These are phyloP conservation scores for Gloeophyllum trabeum DNA, from an alignment of 768 basidiomycete species.

Conservation along the genomic window DNA sequence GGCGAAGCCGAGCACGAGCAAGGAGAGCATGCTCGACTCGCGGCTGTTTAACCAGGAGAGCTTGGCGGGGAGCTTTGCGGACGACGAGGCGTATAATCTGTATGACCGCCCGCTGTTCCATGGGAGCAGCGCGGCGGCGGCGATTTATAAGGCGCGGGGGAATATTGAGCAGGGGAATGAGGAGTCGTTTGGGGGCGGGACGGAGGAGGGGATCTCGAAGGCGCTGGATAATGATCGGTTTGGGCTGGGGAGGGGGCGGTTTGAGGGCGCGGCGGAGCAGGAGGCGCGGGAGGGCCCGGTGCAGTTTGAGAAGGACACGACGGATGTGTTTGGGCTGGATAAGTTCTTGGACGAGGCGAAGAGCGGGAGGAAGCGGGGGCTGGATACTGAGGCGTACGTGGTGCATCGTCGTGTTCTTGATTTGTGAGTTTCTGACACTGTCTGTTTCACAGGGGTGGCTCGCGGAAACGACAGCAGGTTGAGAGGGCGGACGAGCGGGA, in stretches of 20 bases:
- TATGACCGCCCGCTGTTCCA: conserved; percentile 96
- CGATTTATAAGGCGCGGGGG: conserved; percentile 96
- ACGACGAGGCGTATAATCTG: conserved; percentile 88
- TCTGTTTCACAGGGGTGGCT: conserved; percentile 30
- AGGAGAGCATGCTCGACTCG: conserved; percentile 96
- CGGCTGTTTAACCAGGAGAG: conserved; percentile 97
- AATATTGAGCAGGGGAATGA: conserved; percentile 80
- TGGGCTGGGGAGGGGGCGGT: conserved; percentile 68
- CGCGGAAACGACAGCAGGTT: conserved; percentile 61
- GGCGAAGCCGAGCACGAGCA: conserved; percentile 91
- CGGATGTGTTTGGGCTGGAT: conserved; percentile 95
- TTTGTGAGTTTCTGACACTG: conserved; percentile 1
- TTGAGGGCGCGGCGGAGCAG: conserved; percentile 80
- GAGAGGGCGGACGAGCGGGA: conserved; percentile 45
- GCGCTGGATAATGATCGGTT: conserved; percentile 93
- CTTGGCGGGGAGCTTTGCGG: conserved; percentile 68
- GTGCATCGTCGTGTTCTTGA: not conserved
- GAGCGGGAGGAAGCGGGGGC: conserved; percentile 82
- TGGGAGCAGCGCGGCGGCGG: conserved; percentile 93
- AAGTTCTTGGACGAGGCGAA: conserved; percentile 97
- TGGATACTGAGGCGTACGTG: conserved; percentile 69
- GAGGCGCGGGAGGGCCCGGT: conserved; percentile 89
- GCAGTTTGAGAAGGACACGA: conserved; percentile 95
- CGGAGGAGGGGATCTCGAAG: conserved; percentile 87
- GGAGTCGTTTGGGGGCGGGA: conserved; percentile 89